Base-by-base conservation (phyloP, 176 grass and related monocot genomes). In the Bothriochloa decipiens region DNA sequence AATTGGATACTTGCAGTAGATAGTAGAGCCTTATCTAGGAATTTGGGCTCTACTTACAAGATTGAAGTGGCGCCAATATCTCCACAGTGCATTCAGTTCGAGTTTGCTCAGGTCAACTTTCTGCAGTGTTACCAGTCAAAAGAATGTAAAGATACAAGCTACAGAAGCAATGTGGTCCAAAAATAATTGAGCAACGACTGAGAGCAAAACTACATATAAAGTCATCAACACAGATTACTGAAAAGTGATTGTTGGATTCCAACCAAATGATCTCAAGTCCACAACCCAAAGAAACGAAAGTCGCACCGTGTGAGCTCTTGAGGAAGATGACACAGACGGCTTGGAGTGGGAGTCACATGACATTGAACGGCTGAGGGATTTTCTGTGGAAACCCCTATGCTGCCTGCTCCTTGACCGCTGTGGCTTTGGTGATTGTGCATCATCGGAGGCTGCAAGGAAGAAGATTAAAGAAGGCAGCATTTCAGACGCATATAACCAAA, bases 41-140 rank as follows among this genome's bases (percentile, higher is more conserved):
- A 76, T 23, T 27, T 5, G 57, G 77, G 41, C 9, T 71, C 43
- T 43, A 82, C 91, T 88, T 84, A 97, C 91, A 3, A 93, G 85
- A 62, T 93, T 93, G 86, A 97, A 97, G 71, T 97, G 91, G 49
- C 81, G 84, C 89, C 91, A 97, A 76, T 97, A 97, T 97, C 91
- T 93, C 94, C 87, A 89, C 49, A 97, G 81, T 82, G 94, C 94
- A 85, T 81, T 89, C 53, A 90, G 81, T 70, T 93, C 94, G 72
- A 97, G 87, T 67, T 97, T 97, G 89, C 85, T 93, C 75, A 97
- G 85, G 61, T 97, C 94, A 86, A 97, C 94, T 86, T 91, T 97
- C 94, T 97, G 89, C 66, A 79, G 13, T 72, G 11, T 77, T 49
- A 53, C 65, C 7, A 39, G 26, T 6, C 4, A 37, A 77, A 25